These are phyloP conservation scores for Arthrobotrys iridis DNA, from an alignment of 2,329 filamentous ascomycete species.

Conservation along the genomic window DNA sequence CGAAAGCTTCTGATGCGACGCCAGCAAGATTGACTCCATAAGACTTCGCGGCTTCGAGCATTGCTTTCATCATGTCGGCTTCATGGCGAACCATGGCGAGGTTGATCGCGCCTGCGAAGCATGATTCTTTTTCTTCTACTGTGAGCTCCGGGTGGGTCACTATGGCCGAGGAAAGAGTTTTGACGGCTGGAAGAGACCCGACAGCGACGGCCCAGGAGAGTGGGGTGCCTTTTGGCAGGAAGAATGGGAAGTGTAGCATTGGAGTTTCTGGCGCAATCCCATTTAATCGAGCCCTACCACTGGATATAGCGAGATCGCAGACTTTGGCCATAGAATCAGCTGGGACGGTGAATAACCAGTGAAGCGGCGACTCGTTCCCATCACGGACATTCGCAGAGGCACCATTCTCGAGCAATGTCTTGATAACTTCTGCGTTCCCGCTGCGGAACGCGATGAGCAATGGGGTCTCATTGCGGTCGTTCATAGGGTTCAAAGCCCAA, in stretches of 20 bases:
- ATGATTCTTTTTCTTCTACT: constrained; percentile 6
- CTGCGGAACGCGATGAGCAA: constrained; percentile 32
- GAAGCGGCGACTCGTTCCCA: constrained; percentile 25
- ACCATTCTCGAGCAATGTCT: constrained; percentile 11
- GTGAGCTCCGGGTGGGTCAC: neutral
- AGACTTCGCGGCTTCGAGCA: constrained; percentile 34
- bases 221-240: constrained; percentile 26
- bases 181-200: constrained; percentile 15
- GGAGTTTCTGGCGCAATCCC: constrained; percentile 27
- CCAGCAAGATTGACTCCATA: constrained; percentile 18
- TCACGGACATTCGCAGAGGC: constrained; percentile 30
- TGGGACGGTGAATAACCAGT: constrained; percentile 42
- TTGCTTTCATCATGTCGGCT: constrained; percentile 38
- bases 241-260: constrained; percentile 43
- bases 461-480: constrained; percentile 27
- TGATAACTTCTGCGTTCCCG: constrained; percentile 30
- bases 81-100: constrained; percentile 43
- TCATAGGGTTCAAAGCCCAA: constrained; percentile 31
- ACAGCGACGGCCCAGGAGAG: constrained; percentile 30
- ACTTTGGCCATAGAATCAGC: constrained; percentile 11
- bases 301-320: constrained; percentile 23
- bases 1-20: constrained; percentile 41
- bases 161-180: constrained; percentile 19
- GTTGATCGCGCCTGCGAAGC: constrained; percentile 37
- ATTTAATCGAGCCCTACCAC: constrained; percentile 11